These are phyloP conservation scores for Ogataea minuta DNA, from an alignment of 805 yeast genomes.

Conservation along the genomic window DNA sequence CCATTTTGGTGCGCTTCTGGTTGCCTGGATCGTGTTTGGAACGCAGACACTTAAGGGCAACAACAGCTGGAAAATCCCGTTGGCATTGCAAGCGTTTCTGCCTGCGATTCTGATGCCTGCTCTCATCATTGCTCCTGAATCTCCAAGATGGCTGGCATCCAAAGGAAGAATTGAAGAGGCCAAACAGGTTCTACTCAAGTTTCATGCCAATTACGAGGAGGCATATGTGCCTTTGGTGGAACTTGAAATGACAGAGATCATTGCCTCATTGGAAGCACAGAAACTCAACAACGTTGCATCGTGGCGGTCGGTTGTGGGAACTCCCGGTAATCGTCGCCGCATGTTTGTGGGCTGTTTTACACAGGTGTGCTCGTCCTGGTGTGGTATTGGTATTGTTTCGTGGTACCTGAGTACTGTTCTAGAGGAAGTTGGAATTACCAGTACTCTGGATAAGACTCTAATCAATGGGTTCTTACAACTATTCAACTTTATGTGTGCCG, in stretches of 20 bases:
- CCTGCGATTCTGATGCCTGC: constrained; percentile 34
- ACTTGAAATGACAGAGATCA: constrained; percentile 36
- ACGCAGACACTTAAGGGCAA: constrained; percentile 28
- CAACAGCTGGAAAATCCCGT: constrained; percentile 40
- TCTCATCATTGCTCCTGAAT: constrained; percentile 37
- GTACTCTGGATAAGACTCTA: constrained; percentile 40
- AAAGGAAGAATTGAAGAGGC: constrained; percentile 36
- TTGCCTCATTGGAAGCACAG: constrained; percentile 34
- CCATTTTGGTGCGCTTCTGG: constrained; percentile 41
- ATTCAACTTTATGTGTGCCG: constrained; percentile 39
- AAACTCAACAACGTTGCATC: constrained; percentile 31
- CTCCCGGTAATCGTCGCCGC: constrained; percentile 38
- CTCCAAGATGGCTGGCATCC: constrained; percentile 35
- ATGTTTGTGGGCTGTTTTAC: constrained; percentile 30
- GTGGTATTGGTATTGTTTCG: constrained; percentile 46
- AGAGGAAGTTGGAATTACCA: constrained; percentile 50
- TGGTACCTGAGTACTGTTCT: constrained; percentile 46
- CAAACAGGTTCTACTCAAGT: constrained; percentile 29
- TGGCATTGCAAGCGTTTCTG: constrained; percentile 37
- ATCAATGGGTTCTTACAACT: constrained; percentile 50
- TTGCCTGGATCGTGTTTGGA: constrained; percentile 43
- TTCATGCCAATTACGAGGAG: constrained; percentile 20
- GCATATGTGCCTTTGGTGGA: constrained; percentile 32
- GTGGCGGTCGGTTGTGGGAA: constrained; percentile 33
- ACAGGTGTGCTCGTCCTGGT: constrained; percentile 36